Evolutionary conservation across 1,284 basidiomycete genomes (phyloP).

Genomic region (Trichosporon sp.): DNA sequence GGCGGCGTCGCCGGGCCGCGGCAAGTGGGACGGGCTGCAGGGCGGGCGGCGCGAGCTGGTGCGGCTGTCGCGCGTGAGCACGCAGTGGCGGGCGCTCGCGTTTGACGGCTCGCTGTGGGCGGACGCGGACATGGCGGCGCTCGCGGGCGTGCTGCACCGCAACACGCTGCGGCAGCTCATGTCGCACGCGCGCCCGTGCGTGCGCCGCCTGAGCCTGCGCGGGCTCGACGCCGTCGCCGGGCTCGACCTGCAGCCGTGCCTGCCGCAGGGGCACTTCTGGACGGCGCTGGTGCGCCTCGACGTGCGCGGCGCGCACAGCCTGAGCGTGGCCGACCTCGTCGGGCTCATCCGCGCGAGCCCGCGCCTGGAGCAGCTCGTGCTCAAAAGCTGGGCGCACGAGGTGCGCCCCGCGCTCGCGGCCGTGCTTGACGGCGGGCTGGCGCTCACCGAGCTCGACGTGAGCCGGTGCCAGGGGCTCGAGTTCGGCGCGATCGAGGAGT

Average conservation of each 20-base stretch:
- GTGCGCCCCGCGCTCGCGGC: not conserved
- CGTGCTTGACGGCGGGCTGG: not conserved
- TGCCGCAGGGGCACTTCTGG: slow-evolving; percentile 9
- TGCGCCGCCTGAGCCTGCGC: slow-evolving; percentile 60
- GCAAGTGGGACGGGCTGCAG: slow-evolving; percentile 66
- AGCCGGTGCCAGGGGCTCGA: slow-evolving; percentile 67
- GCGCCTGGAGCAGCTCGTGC: slow-evolving; percentile 57
- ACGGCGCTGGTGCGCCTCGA: slow-evolving; percentile 55
- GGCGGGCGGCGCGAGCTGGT: slow-evolving; percentile 71
- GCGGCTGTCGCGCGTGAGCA: slow-evolving; percentile 74
- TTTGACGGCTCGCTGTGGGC: slow-evolving; percentile 86
- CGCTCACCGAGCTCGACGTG: slow-evolving; percentile 64
- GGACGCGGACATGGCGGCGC: slow-evolving; percentile 59
- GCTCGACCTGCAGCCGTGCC: slow-evolving; percentile 12
- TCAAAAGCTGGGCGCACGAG: slow-evolving; percentile 65
- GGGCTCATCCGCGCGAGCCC: slow-evolving; percentile 67
- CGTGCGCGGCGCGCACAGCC: slow-evolving; percentile 64
- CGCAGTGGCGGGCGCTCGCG: slow-evolving; percentile 68
- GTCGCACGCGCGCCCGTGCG: slow-evolving; percentile 58
- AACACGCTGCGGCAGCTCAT: slow-evolving; percentile 34
- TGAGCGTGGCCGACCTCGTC: slow-evolving; percentile 65
- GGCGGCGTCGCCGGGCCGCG: slow-evolving; percentile 52
- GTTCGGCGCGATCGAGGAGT: slow-evolving; percentile 56
- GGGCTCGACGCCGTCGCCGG: slow-evolving; percentile 61
- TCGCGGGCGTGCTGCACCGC: slow-evolving; percentile 52